Conservation (phyloP, 2,329 filamentous ascomycete genomes). For the Nannizziopsis barbatae region DNA sequence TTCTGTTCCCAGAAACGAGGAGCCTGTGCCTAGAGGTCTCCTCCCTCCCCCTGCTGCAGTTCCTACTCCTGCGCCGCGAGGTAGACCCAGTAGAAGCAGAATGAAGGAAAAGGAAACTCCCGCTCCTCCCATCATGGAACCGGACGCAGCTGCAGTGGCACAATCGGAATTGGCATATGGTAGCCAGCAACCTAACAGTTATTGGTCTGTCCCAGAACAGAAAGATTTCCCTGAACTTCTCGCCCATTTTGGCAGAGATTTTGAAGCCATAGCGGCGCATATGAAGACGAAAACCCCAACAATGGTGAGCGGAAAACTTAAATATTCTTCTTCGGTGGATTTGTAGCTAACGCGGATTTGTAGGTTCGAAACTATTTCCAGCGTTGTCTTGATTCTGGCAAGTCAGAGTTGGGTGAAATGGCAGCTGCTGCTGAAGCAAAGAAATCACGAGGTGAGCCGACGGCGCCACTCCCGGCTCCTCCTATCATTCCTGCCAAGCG, state of each 20-base stretch:
- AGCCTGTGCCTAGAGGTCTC: too few species aligned
- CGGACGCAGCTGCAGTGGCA: slow-evolving; percentile 17
- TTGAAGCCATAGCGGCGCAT: slow-evolving; percentile 38
- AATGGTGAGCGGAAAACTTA: slow-evolving; percentile 32
- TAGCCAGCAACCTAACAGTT: slow-evolving; percentile 38
- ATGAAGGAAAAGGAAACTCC: slow-evolving; percentile 20
- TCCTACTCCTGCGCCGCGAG: background rate
- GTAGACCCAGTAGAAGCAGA: slow-evolving; percentile 11
- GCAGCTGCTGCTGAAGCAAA: slow-evolving; percentile 35
- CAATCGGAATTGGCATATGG: slow-evolving; percentile 23
- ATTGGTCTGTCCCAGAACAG: slow-evolving; percentile 43
- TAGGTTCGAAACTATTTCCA: slow-evolving; percentile 43
- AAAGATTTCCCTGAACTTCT: slow-evolving; percentile 38
- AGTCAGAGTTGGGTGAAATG: slow-evolving; percentile 36
- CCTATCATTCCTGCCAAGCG: slow-evolving; percentile 37
- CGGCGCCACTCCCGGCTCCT: slow-evolving; percentile 34
- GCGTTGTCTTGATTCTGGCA: slow-evolving; percentile 34
- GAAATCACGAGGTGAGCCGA: slow-evolving; percentile 36
- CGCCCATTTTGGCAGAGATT: slow-evolving; percentile 39
- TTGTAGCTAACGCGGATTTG: slow-evolving; percentile 8
- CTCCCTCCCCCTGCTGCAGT: too few species aligned
- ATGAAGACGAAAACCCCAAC: slow-evolving; percentile 44
- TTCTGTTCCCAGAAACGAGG: slow-evolving; percentile 12
- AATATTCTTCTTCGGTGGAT: background rate
- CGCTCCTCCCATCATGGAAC: slow-evolving; percentile 6